Percentiles rank a stretch among this genome's conserved stretches.
These are phyloP conservation scores for Metschnikowia arizonensis DNA, from an alignment of 805 yeast genomes.

Conservation along the genomic window DNA sequence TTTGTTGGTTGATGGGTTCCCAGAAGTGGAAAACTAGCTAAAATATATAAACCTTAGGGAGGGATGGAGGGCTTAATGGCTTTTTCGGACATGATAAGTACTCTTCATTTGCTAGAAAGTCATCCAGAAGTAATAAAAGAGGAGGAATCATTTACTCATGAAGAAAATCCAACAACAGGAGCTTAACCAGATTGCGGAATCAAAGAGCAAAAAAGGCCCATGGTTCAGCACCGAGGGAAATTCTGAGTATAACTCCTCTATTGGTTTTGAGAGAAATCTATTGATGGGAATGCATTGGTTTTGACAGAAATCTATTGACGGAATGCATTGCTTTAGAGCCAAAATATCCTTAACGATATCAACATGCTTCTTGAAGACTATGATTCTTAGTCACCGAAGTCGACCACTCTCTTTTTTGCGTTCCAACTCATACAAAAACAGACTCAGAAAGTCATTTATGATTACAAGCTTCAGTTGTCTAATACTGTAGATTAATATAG, in stretches of 20 bases:
- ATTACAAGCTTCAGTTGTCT: slow-evolving; percentile 29
- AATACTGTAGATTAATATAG: too few species aligned
- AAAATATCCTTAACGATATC: slow-evolving; percentile 34
- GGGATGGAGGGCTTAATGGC: too few species aligned
- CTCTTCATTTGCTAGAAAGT: slow-evolving; percentile 21
- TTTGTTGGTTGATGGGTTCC: too few species aligned
- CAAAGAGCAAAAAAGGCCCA: slow-evolving; percentile 14
- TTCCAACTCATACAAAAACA: slow-evolving; percentile 39
- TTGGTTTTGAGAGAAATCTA: background rate
- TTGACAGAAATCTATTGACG: too few species aligned
- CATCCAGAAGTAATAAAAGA: slow-evolving; percentile 5
- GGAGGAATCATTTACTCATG: background rate
- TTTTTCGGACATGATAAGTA: slow-evolving; percentile 29
- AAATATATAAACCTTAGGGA: too few species aligned
- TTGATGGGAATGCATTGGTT: slow-evolving; percentile 1
- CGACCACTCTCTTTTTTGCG: slow-evolving; percentile 20
- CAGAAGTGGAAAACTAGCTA: too few species aligned
- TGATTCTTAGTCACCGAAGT: slow-evolving; percentile 23
- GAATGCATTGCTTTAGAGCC: slow-evolving; percentile 16
- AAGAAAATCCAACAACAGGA: background rate
- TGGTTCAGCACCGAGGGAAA: slow-evolving; percentile 31
- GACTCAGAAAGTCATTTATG: slow-evolving; percentile 27
- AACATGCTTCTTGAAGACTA: slow-evolving; percentile 36
- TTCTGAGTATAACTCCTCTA: slow-evolving; percentile 7
- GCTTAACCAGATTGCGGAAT: background rate